A percentile compares a stretch with the other conserved stretches of the same genome.
Conservation (phyloP, 345 rosid species). For the Eucalyptus virginea region DNA sequence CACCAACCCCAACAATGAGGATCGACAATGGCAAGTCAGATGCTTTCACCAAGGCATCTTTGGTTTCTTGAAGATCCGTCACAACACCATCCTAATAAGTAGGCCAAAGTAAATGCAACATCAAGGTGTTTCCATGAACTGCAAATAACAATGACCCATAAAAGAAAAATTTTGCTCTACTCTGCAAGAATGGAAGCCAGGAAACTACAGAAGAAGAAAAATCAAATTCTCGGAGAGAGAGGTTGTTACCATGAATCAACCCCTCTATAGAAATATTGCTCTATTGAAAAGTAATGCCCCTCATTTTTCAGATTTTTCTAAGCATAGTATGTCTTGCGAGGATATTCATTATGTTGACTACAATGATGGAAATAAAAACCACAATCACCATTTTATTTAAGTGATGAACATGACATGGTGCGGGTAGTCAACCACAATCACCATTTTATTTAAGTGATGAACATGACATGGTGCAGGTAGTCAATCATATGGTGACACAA, state of each 20-base stretch:
- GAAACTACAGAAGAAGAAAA: neutral
- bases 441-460: neutral
- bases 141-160: neutral
- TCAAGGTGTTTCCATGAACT: neutral
- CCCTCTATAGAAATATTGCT: neutral
- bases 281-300: neutral
- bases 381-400: neutral
- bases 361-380: neutral
- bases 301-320: neutral
- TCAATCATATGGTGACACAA: neutral
- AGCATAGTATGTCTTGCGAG: neutral
- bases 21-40: constrained; percentile 88
- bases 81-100: constrained; percentile 76
- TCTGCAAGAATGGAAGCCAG: neutral
- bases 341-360: neutral
- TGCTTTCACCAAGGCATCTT: constrained; percentile 85
- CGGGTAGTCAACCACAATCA: neutral
- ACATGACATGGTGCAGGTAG: neutral
- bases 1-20: constrained; percentile 94
- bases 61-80: constrained; percentile 95
- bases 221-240: neutral
- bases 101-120: neutral
- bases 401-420: neutral
- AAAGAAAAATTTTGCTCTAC: neutral
- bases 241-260: neutral